phyloP scores from a whole-genome alignment of 2,329 filamentous ascomycete species.

The Rhinocladiella mackenziei region DNA sequence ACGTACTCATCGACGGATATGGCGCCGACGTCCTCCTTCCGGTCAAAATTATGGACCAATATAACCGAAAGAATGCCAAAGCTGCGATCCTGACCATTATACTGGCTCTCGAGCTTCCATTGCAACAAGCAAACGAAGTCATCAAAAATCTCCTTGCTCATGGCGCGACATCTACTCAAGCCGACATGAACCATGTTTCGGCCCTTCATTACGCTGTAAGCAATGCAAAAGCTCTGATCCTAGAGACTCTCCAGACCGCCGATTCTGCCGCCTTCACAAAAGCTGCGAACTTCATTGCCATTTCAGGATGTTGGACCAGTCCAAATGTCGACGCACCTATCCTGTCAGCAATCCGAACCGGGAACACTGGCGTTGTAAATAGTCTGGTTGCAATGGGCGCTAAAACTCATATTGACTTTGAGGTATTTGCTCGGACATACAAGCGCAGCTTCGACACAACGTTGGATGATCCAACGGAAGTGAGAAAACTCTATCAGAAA shows the following conservation, averaged over 20 bases:
- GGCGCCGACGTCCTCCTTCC: slow-evolving; percentile 74
- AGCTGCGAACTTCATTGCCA: slow-evolving; percentile 63
- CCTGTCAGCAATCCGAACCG: slow-evolving; percentile 54
- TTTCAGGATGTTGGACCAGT: slow-evolving; percentile 37
- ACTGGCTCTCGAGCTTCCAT: slow-evolving; percentile 62
- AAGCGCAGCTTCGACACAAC: slow-evolving; percentile 41
- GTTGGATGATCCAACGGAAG: slow-evolving; percentile 39
- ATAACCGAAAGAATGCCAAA: slow-evolving; percentile 44
- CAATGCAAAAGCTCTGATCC: slow-evolving; percentile 44
- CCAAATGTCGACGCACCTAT: slow-evolving; percentile 49
- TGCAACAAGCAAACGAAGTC: slow-evolving; percentile 63
- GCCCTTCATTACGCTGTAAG: slow-evolving; percentile 62
- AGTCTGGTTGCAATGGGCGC: slow-evolving; percentile 64
- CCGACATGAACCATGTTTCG: slow-evolving; percentile 61
- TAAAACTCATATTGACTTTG: slow-evolving; percentile 56
- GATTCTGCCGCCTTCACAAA: slow-evolving; percentile 54
- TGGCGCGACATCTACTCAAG: slow-evolving; percentile 70
- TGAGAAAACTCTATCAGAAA: slow-evolving; percentile 48
- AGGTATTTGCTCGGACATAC: slow-evolving; percentile 59
- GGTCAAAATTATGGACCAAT: slow-evolving; percentile 56
- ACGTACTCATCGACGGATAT: slow-evolving; percentile 65
- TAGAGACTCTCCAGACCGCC: slow-evolving; percentile 52
- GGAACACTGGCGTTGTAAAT: slow-evolving; percentile 51
- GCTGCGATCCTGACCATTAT: slow-evolving; percentile 66
- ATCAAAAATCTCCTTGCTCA: slow-evolving; percentile 61